Percentiles rank a stretch among this genome's conserved stretches.
Evolutionary conservation across 73 alveolate genomes (phyloP).

Genomic region (Paraurostyla sp.): DNA sequence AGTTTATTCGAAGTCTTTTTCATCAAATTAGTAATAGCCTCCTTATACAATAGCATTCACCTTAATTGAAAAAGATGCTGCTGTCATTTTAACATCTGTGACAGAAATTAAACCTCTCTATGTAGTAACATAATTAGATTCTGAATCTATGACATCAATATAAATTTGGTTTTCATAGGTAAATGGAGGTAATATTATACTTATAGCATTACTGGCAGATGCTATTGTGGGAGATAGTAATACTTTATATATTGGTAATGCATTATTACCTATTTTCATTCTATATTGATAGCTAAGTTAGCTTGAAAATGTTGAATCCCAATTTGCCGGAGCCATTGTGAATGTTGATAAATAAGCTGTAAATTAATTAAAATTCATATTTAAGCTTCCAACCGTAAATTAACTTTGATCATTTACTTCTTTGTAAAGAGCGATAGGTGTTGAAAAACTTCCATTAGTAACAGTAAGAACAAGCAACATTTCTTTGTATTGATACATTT

Average conservation of each 20-base stretch:
- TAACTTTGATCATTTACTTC: neutral
- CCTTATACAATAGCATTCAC: neutral
- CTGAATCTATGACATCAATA: constrained; percentile 24
- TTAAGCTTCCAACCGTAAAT: neutral
- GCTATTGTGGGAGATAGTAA: constrained; percentile 36
- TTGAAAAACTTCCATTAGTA: neutral
- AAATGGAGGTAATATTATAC: constrained; percentile 23
- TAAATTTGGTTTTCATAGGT: constrained; percentile 29
- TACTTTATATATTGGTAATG: neutral
- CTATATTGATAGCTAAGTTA: neutral
- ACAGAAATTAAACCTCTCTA: neutral
- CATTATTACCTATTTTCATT: neutral
- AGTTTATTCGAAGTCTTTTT: neutral
- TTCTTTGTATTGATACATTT: neutral
- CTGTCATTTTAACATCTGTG: constrained; percentile 1
- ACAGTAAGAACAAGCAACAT: neutral
- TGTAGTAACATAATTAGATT: neutral
- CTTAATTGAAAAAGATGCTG: neutral
- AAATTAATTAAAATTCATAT: constrained; percentile 5
- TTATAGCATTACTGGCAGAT: neutral
- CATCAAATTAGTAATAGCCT: constrained; percentile 11
- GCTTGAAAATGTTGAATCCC: constrained; percentile 46
- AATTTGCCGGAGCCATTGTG: constrained; percentile 26
- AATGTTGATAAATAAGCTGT: constrained; percentile 38
- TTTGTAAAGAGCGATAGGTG: constrained; percentile 12